phyloP scores from a whole-genome alignment of 2,329 filamentous ascomycete species.

The Tolypocladium paradoxum region DNA sequence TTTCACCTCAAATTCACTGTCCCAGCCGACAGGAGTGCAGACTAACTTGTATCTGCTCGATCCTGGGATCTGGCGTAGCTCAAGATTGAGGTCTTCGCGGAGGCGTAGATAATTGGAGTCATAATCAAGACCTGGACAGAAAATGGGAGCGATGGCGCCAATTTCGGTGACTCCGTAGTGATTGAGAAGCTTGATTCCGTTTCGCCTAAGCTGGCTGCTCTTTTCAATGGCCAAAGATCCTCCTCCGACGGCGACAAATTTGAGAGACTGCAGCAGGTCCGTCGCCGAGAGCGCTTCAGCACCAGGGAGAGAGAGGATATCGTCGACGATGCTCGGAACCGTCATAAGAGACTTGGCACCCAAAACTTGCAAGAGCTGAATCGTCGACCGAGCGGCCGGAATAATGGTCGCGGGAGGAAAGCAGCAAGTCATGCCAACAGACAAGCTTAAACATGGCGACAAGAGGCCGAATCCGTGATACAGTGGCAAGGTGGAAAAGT shows the following conservation, averaged over 20 bases:
- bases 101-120: constrained; percentile 18
- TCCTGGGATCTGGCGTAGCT: constrained; percentile 8
- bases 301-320: constrained; percentile 9
- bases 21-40: constrained; percentile 15
- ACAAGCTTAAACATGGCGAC: constrained; percentile 15
- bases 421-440: constrained; percentile 14
- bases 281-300: constrained; percentile 4
- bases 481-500: constrained; percentile 19
- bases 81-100: constrained; percentile 15
- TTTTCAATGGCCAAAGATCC: constrained; percentile 13
- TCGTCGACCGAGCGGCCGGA: constrained; percentile 10
- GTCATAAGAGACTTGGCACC: constrained; percentile 17
- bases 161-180: constrained; percentile 24
- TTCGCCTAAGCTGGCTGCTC: constrained; percentile 8
- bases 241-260: constrained; percentile 20
- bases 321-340: constrained; percentile 21
- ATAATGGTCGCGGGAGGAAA: constrained; percentile 14
- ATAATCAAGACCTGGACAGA: constrained; percentile 16
- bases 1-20: constrained; percentile 16
- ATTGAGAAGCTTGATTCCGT: constrained; percentile 17
- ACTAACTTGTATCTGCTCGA: constrained; percentile 11
- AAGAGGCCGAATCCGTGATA: constrained; percentile 21
- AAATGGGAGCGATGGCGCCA: constrained; percentile 20
- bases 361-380: constrained; percentile 9
- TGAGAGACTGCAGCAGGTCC: constrained; percentile 3